Evolutionary conservation across 2,329 filamentous ascomycete genomes (phyloP), one percentile per base, ranked within the genome.

Genomic region (Septoria petroselini): DNA sequence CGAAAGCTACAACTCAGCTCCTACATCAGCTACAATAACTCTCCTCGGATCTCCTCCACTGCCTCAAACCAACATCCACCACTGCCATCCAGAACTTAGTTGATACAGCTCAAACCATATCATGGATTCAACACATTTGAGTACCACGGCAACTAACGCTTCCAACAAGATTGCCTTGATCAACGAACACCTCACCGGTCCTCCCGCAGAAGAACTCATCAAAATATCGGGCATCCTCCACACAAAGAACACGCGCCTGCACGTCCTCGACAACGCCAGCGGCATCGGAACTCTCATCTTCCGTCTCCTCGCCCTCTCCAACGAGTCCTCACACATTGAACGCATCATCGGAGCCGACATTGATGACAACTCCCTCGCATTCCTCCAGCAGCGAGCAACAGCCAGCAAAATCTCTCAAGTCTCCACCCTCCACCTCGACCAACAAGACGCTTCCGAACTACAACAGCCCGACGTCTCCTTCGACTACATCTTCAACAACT

Each of bases 401-500:
- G 33, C 1, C 2, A 4, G 8, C 2, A 9, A 12, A n/a, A 14
- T 45, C 31, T 21, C 42, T 6, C 8, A 8, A n/a, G 29, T 23
- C 2, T 7, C 38, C 6, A 15, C 33, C 4, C 3, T 38, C 17
- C 33, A 38, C 25, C 21, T 45, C 19, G 21, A 37, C 15, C 42
- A 37, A 15, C 42, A 45, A 15, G 23, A n/a, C n/a, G n/a, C 21
- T 15, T 23, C 42, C 2, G 42, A 19, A 23, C 42, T 45, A 7
- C 15, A 45, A n/a, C n/a, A n/a, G n/a, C n/a, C n/a, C 14, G 38
- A 33, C 42, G 21, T 8, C n/a, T 27, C 5, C n/a, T 45, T 46
- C 33, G 33, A 46, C 12, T 37, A 30, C 15, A 29, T 46, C 14
- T 38, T 46, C 42, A 46, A 29, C 42, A 38, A 37, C 14, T 38